phyloP scores from a whole-genome alignment of 129 eudicot species.

The Escallonia rubra region DNA sequence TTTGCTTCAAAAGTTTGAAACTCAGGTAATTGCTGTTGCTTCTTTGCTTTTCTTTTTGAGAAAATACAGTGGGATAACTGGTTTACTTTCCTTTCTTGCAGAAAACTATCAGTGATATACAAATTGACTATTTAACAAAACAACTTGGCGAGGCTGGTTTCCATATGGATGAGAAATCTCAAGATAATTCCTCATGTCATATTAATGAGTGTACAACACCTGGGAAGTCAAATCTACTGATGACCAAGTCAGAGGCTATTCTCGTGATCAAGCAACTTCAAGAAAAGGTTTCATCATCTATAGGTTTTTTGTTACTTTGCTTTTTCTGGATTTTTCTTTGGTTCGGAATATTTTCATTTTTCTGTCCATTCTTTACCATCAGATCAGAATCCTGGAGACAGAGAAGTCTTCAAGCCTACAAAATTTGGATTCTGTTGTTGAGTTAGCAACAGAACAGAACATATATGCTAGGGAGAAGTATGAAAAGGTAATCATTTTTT shows the following conservation, averaged over 20 bases:
- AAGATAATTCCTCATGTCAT: conserved; percentile 2
- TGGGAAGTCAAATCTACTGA: conserved; percentile 10
- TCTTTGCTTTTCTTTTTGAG: neutral
- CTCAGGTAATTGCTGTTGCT: conserved; percentile 48
- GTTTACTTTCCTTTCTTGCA: conserved; percentile 19
- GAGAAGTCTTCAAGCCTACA: conserved; percentile 62
- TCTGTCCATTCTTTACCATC: neutral
- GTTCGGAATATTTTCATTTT: neutral
- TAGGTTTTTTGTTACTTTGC: neutral
- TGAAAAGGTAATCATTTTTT: conserved; percentile 56
- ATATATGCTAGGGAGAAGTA: conserved; percentile 37
- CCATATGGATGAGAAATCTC: conserved; percentile 9
- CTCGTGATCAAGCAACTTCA: conserved; percentile 67
- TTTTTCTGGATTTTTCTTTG: conserved; percentile 1
- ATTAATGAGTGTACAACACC: neutral
- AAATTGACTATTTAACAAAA: conserved; percentile 58
- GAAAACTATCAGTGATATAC: conserved; percentile 55
- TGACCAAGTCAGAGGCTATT: conserved; percentile 45
- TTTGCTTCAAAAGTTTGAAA: conserved; percentile 55
- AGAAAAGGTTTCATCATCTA: conserved; percentile 58
- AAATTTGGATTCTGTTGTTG: conserved; percentile 52
- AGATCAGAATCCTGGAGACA: conserved; percentile 72
- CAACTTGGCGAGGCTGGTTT: conserved; percentile 48
- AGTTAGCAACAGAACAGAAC: conserved; percentile 54
- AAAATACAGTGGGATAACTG: neutral